Evolutionary conservation across 768 basidiomycete genomes (phyloP).

Genomic region (Suillus ampliporus): DNA sequence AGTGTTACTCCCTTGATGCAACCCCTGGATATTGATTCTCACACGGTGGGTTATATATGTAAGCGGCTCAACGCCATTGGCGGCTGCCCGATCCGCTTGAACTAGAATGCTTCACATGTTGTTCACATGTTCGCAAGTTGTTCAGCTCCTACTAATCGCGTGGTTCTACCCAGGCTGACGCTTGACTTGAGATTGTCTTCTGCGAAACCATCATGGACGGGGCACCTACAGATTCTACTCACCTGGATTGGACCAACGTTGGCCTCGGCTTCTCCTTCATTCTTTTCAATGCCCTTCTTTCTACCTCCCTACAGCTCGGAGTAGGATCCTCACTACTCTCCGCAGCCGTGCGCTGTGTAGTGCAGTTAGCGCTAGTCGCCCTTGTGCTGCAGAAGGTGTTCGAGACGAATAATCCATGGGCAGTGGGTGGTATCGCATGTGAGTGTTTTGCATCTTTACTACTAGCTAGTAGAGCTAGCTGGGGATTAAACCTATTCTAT

Average conservation of each 20-base stretch:
- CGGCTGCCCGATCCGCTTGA: no score
- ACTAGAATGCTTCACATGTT: background rate
- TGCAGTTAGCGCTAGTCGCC: constrained; percentile 80
- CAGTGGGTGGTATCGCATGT: constrained; percentile 76
- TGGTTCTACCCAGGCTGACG: background rate
- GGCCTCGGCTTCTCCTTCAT: constrained; percentile 78
- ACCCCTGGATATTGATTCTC: no score
- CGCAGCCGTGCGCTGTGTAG: constrained; percentile 73
- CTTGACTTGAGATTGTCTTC: background rate
- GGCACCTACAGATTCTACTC: constrained; percentile 23
- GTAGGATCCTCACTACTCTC: constrained; percentile 71
- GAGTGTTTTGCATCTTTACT: constrained; percentile 36
- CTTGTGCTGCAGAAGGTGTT: constrained; percentile 75
- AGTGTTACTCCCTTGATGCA: no score
- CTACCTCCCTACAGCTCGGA: constrained; percentile 66
- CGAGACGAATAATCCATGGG: constrained; percentile 74
- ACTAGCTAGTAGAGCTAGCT: no score
- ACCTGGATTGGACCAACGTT: constrained; percentile 76
- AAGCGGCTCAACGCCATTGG: background rate
- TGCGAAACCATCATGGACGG: constrained; percentile 36
- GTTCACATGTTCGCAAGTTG: background rate
- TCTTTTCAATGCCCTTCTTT: constrained; percentile 70
- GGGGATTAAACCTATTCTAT: background rate
- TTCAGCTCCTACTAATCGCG: background rate
- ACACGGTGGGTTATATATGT: no score